phyloP scores from a whole-genome alignment of 495 filamentous ascomycete species.

The Astrothelium macrocarpum region DNA sequence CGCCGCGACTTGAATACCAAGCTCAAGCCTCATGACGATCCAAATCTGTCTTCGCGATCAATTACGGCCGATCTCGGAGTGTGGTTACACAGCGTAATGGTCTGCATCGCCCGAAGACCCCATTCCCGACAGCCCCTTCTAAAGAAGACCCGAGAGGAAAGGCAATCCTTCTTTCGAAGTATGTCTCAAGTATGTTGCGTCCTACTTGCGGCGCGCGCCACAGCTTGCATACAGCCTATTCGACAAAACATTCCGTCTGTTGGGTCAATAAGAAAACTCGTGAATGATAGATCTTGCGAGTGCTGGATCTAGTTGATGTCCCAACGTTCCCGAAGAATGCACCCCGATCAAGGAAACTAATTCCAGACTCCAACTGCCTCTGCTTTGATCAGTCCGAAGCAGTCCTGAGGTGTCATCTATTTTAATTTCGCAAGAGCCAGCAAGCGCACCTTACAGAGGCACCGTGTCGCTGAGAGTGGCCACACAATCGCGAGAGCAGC shows the following conservation, averaged over 20 bases:
- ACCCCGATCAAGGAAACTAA: neutral
- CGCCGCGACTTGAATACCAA: neutral
- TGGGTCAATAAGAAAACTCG: too few relatives aligned
- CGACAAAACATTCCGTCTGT: neutral
- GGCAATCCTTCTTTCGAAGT: neutral
- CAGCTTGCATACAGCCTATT: neutral
- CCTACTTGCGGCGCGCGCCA: neutral
- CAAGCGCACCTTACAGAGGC: neutral
- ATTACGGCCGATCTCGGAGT: slow-evolving; percentile 1
- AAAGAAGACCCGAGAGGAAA: neutral
- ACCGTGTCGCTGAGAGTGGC: neutral
- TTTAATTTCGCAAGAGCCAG: neutral
- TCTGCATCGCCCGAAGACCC: neutral
- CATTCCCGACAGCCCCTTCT: neutral
- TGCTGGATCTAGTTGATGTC: neutral
- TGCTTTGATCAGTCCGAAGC: neutral
- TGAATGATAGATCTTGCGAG: neutral
- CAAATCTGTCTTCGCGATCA: neutral
- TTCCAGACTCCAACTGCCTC: neutral
- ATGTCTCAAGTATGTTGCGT: slow-evolving; percentile 1
- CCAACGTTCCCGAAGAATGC: neutral
- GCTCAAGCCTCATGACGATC: neutral
- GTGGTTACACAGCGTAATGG: neutral
- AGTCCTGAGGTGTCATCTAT: neutral
- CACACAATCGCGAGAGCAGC: neutral